Evolutionary conservation across 1,284 basidiomycete genomes (phyloP), one percentile per base, ranked within the genome.

Genomic region (Sanghuangporus sanghuang): DNA sequence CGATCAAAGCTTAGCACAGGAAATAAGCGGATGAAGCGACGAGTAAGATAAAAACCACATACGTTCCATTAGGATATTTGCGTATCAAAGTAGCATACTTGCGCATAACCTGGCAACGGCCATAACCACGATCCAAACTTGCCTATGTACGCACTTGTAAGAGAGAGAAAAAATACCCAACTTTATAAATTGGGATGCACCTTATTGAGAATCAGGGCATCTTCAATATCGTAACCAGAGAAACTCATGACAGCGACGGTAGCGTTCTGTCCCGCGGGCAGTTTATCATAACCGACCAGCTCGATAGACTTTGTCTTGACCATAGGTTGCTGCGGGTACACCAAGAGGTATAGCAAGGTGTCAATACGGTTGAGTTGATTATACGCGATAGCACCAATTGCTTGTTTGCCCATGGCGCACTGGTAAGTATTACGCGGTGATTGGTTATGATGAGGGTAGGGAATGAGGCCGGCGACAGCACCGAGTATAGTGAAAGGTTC

Each of bases 391-490:
- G 95, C 96, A n/a, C 97, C 97, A 67, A 99, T 98, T 0, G 97
- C 97, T 80, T 99, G 97, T 79, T 99, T 99, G 67, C 97, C 97
- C 97, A 99, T 99, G 59, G 97, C 97, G 73, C 97, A 99, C 79
- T 99, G 96, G 73, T 99, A 99, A 1, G 97, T 99, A 73, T 99
- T 98, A 63, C 97, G 89, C 4, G 98, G 97, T 2, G 96, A 98
- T 74, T 99, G 98, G 73, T 99, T 99, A 77, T 99, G 97, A 73
- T 99, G 97, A 0, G 98, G 97, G 73, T 99, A 99, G 8, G 97
- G 97, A 72, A 99, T 99, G 21, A 99, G 84, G 44, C 98, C 97
- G 6, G 97, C 97, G 49, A 98, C 96, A 18, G 96, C 97, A 7
- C 97, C 97, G 16, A 99, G 86, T 62, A 99, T 83, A 0, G 97